Conservation (phyloP, 345 rosid species). For the Cardamine resedifolia region DNA sequence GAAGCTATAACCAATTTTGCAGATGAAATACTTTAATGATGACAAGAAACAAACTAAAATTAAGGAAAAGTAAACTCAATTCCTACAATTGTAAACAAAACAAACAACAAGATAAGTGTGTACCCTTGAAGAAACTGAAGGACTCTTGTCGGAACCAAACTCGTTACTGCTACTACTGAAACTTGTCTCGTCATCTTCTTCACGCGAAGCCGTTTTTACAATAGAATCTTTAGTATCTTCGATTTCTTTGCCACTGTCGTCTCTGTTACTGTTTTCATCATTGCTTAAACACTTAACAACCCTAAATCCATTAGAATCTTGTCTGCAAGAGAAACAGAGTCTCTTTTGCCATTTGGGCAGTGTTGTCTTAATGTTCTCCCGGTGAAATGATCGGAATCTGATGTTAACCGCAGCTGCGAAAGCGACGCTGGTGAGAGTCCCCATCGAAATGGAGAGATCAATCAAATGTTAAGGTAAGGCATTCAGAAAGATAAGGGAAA, state of each 20-base stretch:
- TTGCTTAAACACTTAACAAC: slow-evolving; percentile 48
- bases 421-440: slow-evolving; percentile 58
- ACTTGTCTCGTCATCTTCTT: slow-evolving; percentile 45
- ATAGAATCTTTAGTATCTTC: slow-evolving; percentile 21
- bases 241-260: slow-evolving; percentile 23
- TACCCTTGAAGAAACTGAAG: slow-evolving; percentile 63
- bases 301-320: slow-evolving; percentile 28
- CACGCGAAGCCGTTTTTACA: slow-evolving; percentile 42
- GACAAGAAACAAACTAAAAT: neutral
- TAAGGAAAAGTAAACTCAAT: neutral
- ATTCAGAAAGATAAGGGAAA: slow-evolving; percentile 8
- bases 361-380: slow-evolving; percentile 28
- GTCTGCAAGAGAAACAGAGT: slow-evolving; percentile 35
- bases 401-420: slow-evolving; percentile 45
- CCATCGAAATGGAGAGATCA: slow-evolving; percentile 44
- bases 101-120: neutral
- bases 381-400: slow-evolving; percentile 39
- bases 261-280: slow-evolving; percentile 27
- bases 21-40: neutral
- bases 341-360: slow-evolving; percentile 24
- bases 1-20: slow-evolving; percentile 1
- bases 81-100: slow-evolving; percentile 9
- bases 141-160: slow-evolving; percentile 47
- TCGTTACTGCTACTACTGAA: slow-evolving; percentile 28
- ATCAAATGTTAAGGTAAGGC: slow-evolving; percentile 5